phyloP scores from a whole-genome alignment of 768 basidiomycete genomes.

The Lenzites betulinus region DNA sequence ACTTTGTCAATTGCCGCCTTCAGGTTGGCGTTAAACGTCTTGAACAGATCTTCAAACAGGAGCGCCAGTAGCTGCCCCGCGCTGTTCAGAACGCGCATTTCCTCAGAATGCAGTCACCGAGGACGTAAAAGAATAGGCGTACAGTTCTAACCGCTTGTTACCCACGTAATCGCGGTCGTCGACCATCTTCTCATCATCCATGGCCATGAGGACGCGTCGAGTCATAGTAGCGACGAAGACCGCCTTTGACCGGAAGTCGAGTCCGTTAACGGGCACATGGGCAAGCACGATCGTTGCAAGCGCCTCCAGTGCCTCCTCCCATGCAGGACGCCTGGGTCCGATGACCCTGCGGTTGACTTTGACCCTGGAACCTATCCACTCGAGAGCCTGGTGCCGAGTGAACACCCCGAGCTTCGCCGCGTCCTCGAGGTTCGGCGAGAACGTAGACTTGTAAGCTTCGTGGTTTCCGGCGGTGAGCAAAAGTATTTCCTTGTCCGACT shows the following conservation, averaged over 20 bases:
- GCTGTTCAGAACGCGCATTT: constrained; percentile 42
- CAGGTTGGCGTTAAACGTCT: constrained; percentile 95
- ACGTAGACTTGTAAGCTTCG: constrained; percentile 82
- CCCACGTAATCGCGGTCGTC: constrained; percentile 99
- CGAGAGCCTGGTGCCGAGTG: constrained; percentile 91
- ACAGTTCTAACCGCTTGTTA: constrained; percentile 98
- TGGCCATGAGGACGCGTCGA: constrained; percentile 91
- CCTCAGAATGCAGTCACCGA: neutral
- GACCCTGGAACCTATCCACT: constrained; percentile 92
- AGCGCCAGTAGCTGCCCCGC: constrained; percentile 95
- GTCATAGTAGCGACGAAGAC: constrained; percentile 99
- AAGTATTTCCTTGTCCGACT: constrained; percentile 97
- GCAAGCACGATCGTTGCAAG: constrained; percentile 97
- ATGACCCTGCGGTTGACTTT: constrained; percentile 82
- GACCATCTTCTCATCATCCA: constrained; percentile 95
- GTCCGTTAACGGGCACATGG: constrained; percentile 87
- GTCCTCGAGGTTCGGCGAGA: constrained; percentile 92
- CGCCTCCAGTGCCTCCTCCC: constrained; percentile 95
- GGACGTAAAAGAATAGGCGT: constrained; percentile 35
- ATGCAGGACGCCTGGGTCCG: constrained; percentile 80
- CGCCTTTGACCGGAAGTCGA: constrained; percentile 92
- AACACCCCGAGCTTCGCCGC: constrained; percentile 89
- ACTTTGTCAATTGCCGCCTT: constrained; percentile 97
- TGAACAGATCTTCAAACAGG: constrained; percentile 98
- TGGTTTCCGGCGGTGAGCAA: constrained; percentile 91